Evolutionary conservation across 139 green algal genomes (phyloP), one percentile per base, ranked within the genome.

Genomic region (Mesostigma viride): DNA sequence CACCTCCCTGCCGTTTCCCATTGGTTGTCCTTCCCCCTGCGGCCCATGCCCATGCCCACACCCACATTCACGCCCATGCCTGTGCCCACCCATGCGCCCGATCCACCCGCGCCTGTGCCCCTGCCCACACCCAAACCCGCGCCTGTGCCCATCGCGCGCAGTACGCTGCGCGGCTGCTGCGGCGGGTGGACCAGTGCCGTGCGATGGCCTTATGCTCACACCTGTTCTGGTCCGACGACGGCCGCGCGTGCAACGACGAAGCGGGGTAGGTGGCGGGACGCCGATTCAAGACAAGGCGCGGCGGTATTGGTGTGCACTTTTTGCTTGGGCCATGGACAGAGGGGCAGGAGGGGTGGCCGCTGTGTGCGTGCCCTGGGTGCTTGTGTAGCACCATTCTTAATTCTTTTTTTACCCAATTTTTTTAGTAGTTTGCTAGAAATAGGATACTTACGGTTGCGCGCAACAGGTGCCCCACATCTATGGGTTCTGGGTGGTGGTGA

Each of bases 81-180:
- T n/a, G 17, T n/a, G 35, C n/a, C n/a, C 8, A 11, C 26, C 17
- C n/a, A 6, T 67, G 6, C 40, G 27, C 5, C 59, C 35, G 11
- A 28, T 56, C 45, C 45, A 56, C 45, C 45, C 45, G 45, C 22
- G 45, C 22, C 22, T 56, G 45, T 22, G 22, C 45, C 45, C 22
- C 22, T 28, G 22, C 45, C 22, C 45, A 56, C 45, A 22, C 20
- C 22, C 45, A 28, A 28, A 28, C 22, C 45, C 20, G 22, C 22
- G 22, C 22, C 22, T 56, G 45, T 22, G 22, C 22, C 22, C 45
- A 14, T 63, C 11, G 8, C 14, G 8, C 14, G 35, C 70, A 74
- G 72, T 96, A 95, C 74, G 85, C 81, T 14, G 70, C 86, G 24
- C 85, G 89, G 64, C 78, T 98, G 72, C 83, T 97, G 28, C 84